Percentiles rank a stretch among this genome's conserved stretches.
phyloP scores from a whole-genome alignment of 1,284 basidiomycete genomes.

The Nidula niveotomentosa region DNA sequence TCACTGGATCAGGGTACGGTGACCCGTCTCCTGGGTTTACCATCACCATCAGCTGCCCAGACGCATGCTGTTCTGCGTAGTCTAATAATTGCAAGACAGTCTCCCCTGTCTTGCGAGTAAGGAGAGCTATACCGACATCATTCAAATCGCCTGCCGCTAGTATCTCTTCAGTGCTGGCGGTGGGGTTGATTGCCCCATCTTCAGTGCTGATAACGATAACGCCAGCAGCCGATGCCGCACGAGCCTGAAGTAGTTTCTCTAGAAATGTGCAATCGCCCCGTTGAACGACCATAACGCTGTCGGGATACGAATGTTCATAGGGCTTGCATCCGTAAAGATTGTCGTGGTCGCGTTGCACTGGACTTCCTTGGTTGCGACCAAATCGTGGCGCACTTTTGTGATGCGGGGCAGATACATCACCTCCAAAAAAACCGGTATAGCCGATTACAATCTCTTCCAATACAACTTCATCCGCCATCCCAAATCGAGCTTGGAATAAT shows the following conservation, averaged over 20 bases:
- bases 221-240: conserved; percentile 68
- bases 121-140: conserved; percentile 60
- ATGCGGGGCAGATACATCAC: conserved; percentile 43
- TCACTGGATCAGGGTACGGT: conserved; percentile 5
- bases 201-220: conserved; percentile 71
- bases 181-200: conserved; percentile 65
- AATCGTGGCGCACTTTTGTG: conserved; percentile 35
- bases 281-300: conserved; percentile 53
- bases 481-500: conserved; percentile 33
- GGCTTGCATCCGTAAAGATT: conserved; percentile 63
- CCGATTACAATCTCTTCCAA: conserved; percentile 53
- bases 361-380: conserved; percentile 47
- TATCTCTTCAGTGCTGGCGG: conserved; percentile 56
- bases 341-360: conserved; percentile 43
- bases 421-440: conserved; percentile 72
- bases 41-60: conserved; percentile 52
- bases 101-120: conserved; percentile 51
- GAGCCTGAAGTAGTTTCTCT: conserved; percentile 71
- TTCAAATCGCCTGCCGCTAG: conserved; percentile 55
- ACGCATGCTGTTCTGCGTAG: conserved; percentile 40
- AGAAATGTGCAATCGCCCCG: conserved; percentile 84
- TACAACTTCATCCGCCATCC: conserved; percentile 17
- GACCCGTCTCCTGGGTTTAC: conserved; percentile 11
- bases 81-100: conserved; percentile 56
- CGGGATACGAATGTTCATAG: conserved; percentile 46